Conservation (phyloP, 768 basidiomycete species). For the Boletus huronensis region DNA sequence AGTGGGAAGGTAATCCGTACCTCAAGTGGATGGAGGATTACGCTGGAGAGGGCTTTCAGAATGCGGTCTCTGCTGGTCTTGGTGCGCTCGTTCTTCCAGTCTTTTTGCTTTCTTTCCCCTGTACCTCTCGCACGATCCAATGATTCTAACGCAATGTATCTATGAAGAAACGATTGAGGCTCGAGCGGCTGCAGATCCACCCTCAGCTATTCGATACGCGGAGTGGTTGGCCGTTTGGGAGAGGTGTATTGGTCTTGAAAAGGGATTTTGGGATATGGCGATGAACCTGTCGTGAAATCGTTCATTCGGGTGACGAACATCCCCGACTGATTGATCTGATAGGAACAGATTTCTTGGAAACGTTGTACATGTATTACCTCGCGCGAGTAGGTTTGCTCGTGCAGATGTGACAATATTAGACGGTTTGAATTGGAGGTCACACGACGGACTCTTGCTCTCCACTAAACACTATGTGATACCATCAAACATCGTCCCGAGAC, state of each 20-base stretch:
- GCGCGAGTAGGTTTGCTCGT: not conserved
- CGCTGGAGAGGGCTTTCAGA: slow-evolving; percentile 63
- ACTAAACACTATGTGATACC: not conserved
- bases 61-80: slow-evolving; percentile 68
- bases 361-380: not conserved
- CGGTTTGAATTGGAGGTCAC: not conserved
- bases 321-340: not conserved
- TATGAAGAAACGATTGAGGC: slow-evolving; percentile 68
- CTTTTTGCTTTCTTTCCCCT: not conserved
- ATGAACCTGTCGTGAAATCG: slow-evolving; percentile 26
- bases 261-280: slow-evolving; percentile 83
- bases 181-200: slow-evolving; percentile 56
- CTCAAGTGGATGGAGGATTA: slow-evolving; percentile 78
- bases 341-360: not conserved
- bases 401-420: no score
- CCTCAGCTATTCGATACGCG: slow-evolving; percentile 52
- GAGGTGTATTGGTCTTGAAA: slow-evolving; percentile 73
- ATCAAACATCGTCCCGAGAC: not conserved
- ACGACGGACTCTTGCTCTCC: not conserved
- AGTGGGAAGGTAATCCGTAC: slow-evolving; percentile 70
- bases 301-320: not conserved
- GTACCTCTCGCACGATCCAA: not conserved
- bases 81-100: slow-evolving; percentile 42
- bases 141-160: not conserved
- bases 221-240: slow-evolving; percentile 75